phyloP scores from a whole-genome alignment of 768 basidiomycete genomes.

The Termitomyces sp. region DNA sequence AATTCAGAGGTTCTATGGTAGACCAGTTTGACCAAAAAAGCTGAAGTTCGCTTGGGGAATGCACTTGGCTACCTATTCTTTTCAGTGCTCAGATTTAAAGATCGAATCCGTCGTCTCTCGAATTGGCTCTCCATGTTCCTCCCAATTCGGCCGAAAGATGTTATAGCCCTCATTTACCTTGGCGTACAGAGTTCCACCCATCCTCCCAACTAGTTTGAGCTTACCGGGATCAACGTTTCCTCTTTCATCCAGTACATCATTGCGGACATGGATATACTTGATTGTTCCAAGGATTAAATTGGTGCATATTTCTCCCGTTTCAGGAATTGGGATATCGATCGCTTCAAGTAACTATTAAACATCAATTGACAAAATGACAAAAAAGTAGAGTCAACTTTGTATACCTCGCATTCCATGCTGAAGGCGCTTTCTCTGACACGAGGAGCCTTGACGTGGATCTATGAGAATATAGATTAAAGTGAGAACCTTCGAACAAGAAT shows the following conservation, averaged over 20 bases:
- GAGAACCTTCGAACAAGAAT: not conserved
- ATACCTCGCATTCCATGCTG: conserved; percentile 54
- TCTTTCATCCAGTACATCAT: conserved; percentile 40
- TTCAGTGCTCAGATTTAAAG: not conserved
- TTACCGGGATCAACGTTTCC: conserved; percentile 43
- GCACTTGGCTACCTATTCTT: not conserved
- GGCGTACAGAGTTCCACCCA: conserved; percentile 49
- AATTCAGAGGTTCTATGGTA: not conserved
- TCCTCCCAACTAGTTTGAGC: conserved; percentile 40
- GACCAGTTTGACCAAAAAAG: not conserved
- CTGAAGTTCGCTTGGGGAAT: not conserved
- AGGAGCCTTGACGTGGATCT: conserved; percentile 43
- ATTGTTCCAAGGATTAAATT: conserved; percentile 48
- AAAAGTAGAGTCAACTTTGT: not conserved
- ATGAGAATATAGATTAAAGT: conserved; percentile 12
- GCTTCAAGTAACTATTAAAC: conserved; percentile 33
- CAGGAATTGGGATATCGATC: conserved; percentile 36
- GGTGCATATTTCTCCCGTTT: conserved; percentile 25
- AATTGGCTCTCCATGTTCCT: conserved; percentile 14
- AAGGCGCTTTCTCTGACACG: conserved; percentile 62
- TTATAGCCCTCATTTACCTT: conserved; percentile 39
- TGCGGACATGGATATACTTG: conserved; percentile 53
- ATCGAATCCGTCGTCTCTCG: conserved; percentile 1
- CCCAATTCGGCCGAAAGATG: conserved; percentile 53
- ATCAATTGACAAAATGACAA: conserved; percentile 19